A percentile compares a stretch with the other conserved stretches of the same genome.
phyloP scores from a whole-genome alignment of 2,329 filamentous ascomycete species.

The Arthroderma uncinatum region DNA sequence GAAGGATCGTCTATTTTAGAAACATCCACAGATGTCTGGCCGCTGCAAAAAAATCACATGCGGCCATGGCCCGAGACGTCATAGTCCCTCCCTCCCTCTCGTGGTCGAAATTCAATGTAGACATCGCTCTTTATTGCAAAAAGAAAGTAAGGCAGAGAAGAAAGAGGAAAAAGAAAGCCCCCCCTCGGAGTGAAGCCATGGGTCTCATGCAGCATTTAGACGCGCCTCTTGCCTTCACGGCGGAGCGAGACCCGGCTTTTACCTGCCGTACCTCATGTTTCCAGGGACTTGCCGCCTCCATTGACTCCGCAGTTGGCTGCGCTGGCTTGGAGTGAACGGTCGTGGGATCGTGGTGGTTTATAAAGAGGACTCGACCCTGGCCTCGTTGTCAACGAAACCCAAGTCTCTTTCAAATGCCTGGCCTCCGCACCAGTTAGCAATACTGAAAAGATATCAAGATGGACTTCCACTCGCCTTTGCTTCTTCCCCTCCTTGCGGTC shows the following conservation, averaged over 20 bases:
- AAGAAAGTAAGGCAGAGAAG: background rate
- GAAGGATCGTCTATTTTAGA: background rate
- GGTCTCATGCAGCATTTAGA: background rate
- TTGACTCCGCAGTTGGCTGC: no score
- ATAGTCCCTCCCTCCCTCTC: background rate
- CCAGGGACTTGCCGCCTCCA: background rate
- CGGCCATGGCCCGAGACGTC: background rate
- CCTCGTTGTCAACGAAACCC: background rate
- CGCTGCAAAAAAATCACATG: background rate
- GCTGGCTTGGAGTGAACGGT: no score
- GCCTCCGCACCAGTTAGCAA: no score
- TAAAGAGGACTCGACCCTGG: background rate
- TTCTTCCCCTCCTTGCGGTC: background rate
- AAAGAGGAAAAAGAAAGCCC: background rate
- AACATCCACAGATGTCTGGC: background rate
- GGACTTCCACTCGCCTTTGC: background rate
- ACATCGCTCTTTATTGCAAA: background rate
- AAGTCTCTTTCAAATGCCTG: no score
- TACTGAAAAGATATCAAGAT: no score
- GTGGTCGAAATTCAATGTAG: background rate
- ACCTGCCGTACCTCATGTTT: background rate
- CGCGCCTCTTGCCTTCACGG: background rate
- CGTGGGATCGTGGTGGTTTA: no score
- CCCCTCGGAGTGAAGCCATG: background rate
- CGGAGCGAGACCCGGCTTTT: background rate